Conservation (phyloP, 108 stramenopile species). For the Skeletonema costatum region DNA sequence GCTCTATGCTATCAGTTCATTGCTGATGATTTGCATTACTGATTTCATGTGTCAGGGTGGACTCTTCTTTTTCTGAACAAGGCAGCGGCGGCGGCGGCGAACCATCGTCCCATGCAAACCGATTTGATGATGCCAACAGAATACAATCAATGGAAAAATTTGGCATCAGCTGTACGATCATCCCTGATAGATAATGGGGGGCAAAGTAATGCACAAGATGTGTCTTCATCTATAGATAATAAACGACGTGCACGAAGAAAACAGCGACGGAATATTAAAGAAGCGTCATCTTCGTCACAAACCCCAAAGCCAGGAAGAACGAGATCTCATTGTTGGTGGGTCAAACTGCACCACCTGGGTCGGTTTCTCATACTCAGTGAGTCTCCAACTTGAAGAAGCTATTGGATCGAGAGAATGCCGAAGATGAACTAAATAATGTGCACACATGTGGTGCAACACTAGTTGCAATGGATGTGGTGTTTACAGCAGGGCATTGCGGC, state of each 20-base stretch:
- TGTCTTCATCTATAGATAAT: neutral
- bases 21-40: neutral
- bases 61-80: neutral
- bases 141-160: neutral
- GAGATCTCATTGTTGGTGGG: constrained; percentile 61
- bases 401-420: constrained; percentile 1
- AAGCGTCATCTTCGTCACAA: neutral
- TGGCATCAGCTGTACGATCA: neutral
- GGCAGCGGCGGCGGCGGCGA: neutral
- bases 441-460: constrained; percentile 43
- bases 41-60: neutral
- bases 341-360: constrained; percentile 27
- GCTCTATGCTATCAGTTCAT: neutral
- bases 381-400: constrained; percentile 34
- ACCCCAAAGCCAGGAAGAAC: neutral
- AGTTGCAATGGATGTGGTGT: constrained; percentile 36
- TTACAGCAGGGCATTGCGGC: constrained; percentile 49
- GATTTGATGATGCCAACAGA: neutral
- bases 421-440: constrained; percentile 7
- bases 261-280: neutral
- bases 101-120: neutral
- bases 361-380: constrained; percentile 67
- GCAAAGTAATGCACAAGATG: neutral
- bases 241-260: neutral
- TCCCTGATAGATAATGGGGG: neutral